These are phyloP conservation scores for Dactylonectria macrodidyma DNA, from an alignment of 2,329 filamentous ascomycete species.

Conservation along the genomic window DNA sequence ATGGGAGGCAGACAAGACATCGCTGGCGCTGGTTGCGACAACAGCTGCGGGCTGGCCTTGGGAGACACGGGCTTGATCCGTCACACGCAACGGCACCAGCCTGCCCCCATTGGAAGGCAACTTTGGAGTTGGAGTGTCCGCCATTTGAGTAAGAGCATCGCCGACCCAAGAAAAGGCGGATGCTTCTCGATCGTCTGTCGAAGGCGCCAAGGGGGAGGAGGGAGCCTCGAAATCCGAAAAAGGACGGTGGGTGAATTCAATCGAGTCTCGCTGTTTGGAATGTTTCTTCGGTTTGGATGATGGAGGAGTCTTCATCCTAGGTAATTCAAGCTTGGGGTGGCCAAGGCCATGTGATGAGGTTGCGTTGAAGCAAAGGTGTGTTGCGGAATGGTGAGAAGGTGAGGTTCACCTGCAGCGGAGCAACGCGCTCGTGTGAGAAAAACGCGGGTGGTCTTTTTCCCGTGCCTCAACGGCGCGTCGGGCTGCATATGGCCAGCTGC, in stretches of 20 bases:
- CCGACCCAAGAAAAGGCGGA: conserved; percentile 2
- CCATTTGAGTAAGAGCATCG: background rate
- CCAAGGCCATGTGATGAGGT: background rate
- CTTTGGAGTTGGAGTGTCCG: background rate
- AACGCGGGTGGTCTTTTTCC: too few relatives aligned
- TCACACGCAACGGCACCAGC: background rate
- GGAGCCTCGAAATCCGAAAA: conserved; percentile 3
- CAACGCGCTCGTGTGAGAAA: too few relatives aligned
- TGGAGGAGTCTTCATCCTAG: background rate
- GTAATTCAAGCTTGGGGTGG: background rate
- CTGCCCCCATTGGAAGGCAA: background rate
- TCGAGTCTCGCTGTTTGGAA: background rate
- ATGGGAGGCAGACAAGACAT: background rate
- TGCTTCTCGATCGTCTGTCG: background rate
- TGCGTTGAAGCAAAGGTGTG: background rate
- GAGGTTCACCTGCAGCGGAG: background rate
- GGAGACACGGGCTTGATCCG: background rate
- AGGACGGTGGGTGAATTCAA: background rate
- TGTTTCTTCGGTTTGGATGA: background rate
- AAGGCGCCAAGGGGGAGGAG: background rate
- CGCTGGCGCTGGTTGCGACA: background rate
- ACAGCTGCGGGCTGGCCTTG: background rate
- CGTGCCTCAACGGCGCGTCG: too few relatives aligned
- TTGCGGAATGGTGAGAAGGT: background rate
- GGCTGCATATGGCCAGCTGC: too few relatives aligned